Evolutionary conservation across 371 early-diverging fungal species (phyloP), one percentile per base, ranked within the genome.

Genomic region (Zychaea mexicana): DNA sequence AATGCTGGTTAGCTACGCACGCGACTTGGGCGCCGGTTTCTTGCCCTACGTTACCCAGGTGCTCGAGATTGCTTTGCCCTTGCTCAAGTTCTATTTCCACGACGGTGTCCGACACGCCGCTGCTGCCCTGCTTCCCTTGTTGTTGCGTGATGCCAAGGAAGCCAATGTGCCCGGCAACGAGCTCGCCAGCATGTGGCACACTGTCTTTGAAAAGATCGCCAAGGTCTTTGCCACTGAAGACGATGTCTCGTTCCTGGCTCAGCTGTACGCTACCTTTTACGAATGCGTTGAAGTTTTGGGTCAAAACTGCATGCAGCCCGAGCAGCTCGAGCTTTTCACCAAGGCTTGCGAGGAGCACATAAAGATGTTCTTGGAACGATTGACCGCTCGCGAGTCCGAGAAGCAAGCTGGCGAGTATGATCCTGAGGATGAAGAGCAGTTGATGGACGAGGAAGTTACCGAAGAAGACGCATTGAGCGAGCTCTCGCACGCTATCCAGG

Each of bases 1-100:
- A 74, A 97, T 98, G 97, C 79, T 99, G 60, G 86, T 92, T 32
- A 94, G 92, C 71, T 99, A 98, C 70, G 96, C 96, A 17, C 85
- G 91, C 57, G 94, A 96, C 68, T 86, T 99, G 52, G 94, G 94
- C 47, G 86, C 90, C 30, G 92, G 90, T 24, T 99, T 98, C 83
- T 82, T 86, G 45, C 88, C 91, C 7, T 97, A 93, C 71, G 95
- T 92, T 21, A 83, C 84, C 58, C 76, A 86, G 69, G 90, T 94
- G 21, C 80, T 97, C 67, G 90, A 91, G 45, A 87, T 95, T 61
- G 89, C 92, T 39, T 73, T 97, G 45, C 95, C 97, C 36, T 77
- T 97, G 42, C 83, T 99, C 74, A 91, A 91, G 70, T 99, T 98
- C 77, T 94, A 92, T 72, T 96, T 96, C 91, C 94, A 98, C 73